Percentiles rank a stretch among this genome's conserved stretches.
Conservation (phyloP, 768 basidiomycete genomes). For the Tricholoma matsutake region DNA sequence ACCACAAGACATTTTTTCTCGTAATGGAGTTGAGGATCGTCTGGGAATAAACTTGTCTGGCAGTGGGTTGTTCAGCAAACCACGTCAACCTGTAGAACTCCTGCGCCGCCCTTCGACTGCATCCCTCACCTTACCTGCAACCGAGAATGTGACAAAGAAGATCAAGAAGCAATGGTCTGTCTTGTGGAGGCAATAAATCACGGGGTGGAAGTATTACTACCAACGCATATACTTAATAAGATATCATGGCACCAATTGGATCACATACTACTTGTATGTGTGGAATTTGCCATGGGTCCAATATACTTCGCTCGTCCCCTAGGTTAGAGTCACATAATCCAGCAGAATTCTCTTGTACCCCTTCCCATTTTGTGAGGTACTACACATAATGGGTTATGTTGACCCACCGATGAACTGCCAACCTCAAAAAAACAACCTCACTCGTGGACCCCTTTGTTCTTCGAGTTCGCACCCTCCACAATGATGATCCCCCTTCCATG, state of each 20-base stretch:
- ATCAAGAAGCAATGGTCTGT: slow-evolving; percentile 16
- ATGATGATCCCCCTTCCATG: no score
- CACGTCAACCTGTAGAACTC: not conserved
- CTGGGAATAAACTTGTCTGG: slow-evolving; percentile 4
- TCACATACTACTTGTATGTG: not conserved
- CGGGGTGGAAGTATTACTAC: not conserved
- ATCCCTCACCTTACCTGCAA: not conserved
- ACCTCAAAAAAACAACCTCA: no score
- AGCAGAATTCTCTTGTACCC: no score
- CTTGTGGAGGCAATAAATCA: not conserved
- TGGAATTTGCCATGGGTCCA: not conserved
- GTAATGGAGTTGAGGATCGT: slow-evolving; percentile 6
- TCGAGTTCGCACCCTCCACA: no score
- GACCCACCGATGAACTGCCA: no score
- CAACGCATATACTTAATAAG: not conserved
- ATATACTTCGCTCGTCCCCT: no score
- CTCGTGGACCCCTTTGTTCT: no score
- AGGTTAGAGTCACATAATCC: no score
- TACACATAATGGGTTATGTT: no score
- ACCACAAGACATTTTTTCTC: slow-evolving; percentile 14
- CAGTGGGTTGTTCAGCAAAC: not conserved
- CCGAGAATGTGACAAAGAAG: slow-evolving; percentile 9
- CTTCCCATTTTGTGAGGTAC: no score
- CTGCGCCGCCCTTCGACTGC: not conserved
- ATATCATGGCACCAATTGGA: not conserved